Base-by-base conservation (phyloP, 2,329 filamentous ascomycete genomes). In the Penicillium sp. region DNA sequence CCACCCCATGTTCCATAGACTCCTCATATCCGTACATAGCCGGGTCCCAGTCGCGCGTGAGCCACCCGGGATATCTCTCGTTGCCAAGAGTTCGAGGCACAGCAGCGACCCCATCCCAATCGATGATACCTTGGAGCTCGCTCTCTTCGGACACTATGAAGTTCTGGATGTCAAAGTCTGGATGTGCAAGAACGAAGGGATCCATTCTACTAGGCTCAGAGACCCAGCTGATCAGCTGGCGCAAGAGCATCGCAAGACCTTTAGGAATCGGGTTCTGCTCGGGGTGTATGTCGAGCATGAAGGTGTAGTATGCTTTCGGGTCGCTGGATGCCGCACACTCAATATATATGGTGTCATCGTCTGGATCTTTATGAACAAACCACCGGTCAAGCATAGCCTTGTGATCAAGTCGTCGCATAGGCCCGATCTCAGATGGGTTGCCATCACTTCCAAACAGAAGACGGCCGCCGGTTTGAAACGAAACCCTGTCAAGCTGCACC, bases 131-230 rank as follows among this genome's bases (percentile, higher is more conserved):
- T 7, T 44, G 53, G 2, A 72, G 53, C 18, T 61, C 47, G 14
- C 68, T 66, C 0, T 64, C 56, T 18, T 64, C 58, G 0, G 62
- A 61, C 0, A 71, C 66, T 10, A 69, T 52, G 43, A 71, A 54
- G 42, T 70, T 70, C 30, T 69, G 62, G 13, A 65, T 60, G 44
- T 67, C 60, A 36, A 63, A 64, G 28, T 69, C 61, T 1, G 66
- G 62, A 48, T 69, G 68, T 4, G 63, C 38, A 2, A 70, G 50
- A 18, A 66, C 60, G 36, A 66, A 65, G 5, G 51, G 38, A 7
- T 50, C 30, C 5, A 7, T 35, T 9, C 14, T 24, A 25, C 18
- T 14, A 6, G 44, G 51, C 14, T 57, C 50, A 13, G 58, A 51
- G 14, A 63, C 54, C 56, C 60, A 62, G 33, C 33, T 20, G 14